Evolutionary conservation across 1,284 basidiomycete species (phyloP), one percentile per base, ranked within the genome.

Genomic region (Ceratobasidium theobromae): DNA sequence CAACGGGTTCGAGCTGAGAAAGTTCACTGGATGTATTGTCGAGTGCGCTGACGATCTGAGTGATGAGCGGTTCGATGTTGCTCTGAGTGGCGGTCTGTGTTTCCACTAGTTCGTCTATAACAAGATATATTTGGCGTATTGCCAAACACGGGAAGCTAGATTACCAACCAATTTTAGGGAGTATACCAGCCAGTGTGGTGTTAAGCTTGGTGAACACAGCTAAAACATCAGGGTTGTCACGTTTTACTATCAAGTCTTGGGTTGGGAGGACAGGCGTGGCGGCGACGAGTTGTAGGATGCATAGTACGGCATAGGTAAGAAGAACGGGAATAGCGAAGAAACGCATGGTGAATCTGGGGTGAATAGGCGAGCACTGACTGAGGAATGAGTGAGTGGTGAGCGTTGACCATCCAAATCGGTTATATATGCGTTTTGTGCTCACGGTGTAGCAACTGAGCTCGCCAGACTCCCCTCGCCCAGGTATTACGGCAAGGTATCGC

Each of bases 51-150:
- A 77, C 70, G 40, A 73, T 55, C 45, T 69, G 69, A 33, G n/a
- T n/a, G n/a, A 76, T 62, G 51, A 76, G 73, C 12, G 75, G 75
- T n/a, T 71, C 69, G 25, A 75, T 69, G 16, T 69, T 70, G 12
- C 54, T 71, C 49, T 72, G 70, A 23, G 71, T 71, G 25, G 72
- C 73, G 1, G 49, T 71, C n/a, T 71, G 71, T 49, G 62, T 67
- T 5, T 70, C 43, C 11, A 69, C 69, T 23, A 75, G 43, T 33
- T 69, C 53, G 53, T 68, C 35, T 38, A 38, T 16, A 16, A 38
- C 8, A 8, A 16, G 8, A 38, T 38, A 16, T 16, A 38, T 6
- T 6, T 16, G 6, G 6, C 6, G 35, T 16, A 38, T 8, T 8
- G 35, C 35, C 6, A 38, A 16, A 38, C 35, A 38, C 35, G 6